Conservation (phyloP, 129 eudicot genomes). For the Tanacetum coccineum region DNA sequence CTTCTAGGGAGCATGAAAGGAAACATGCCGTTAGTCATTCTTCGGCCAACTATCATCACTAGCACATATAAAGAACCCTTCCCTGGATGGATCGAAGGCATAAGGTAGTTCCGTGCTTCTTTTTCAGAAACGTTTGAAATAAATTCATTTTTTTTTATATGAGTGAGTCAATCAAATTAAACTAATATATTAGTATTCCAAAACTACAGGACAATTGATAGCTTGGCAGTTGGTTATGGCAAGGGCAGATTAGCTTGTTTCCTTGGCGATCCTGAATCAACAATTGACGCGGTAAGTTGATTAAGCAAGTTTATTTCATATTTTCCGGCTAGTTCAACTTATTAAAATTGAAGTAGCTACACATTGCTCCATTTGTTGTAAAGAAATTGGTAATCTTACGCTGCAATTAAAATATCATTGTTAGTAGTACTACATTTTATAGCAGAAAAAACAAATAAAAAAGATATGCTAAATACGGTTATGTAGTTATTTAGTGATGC, state of each 20-base stretch:
- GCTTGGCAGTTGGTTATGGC: conserved; percentile 46
- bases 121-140: neutral
- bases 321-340: too few relatives aligned
- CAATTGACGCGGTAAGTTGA: conserved; percentile 34
- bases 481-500: too few relatives aligned
- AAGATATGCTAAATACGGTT: too few relatives aligned
- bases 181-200: neutral
- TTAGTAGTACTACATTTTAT: too few relatives aligned
- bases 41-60: conserved; percentile 11
- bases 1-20: conserved; percentile 12
- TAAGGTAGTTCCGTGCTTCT: neutral
- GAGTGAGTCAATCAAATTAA: neutral
- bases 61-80: conserved; percentile 17
- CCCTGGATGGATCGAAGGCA: conserved; percentile 17
- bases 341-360: too few relatives aligned
- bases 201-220: conserved; percentile 46
- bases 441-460: too few relatives aligned
- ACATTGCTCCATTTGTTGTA: too few relatives aligned
- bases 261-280: conserved; percentile 44
- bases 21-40: conserved; percentile 13
- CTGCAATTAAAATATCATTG: too few relatives aligned
- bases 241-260: conserved; percentile 41
- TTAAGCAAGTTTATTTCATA: neutral
- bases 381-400: too few relatives aligned
- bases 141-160: neutral